These are phyloP conservation scores for Schizosaccharomyces japonicus DNA, from an alignment of 805 yeast genomes.

Conservation along the genomic window DNA sequence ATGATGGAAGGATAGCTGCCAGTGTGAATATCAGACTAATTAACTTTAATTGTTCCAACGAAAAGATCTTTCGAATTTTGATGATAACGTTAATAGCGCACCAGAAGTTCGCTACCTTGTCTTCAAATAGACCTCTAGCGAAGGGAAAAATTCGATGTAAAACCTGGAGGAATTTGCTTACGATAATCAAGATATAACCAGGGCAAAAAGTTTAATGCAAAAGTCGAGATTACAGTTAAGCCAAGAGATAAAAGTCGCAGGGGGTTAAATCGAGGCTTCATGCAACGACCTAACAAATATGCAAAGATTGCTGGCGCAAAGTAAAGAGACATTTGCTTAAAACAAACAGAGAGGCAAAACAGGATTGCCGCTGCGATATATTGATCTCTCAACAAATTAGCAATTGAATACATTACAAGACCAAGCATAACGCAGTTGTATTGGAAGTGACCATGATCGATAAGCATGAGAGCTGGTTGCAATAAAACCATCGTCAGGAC, in stretches of 20 bases:
- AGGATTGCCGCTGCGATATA: conserved; percentile 45
- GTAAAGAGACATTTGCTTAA: conserved; percentile 89
- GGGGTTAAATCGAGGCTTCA: conserved; percentile 26
- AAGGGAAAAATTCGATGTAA: conserved; percentile 66
- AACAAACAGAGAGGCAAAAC: conserved; percentile 55
- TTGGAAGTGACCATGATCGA: conserved; percentile 96
- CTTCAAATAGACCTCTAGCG: conserved; percentile 82
- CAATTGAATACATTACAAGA: conserved; percentile 41
- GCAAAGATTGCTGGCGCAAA: conserved; percentile 76
- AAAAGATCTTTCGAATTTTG: conserved; percentile 38
- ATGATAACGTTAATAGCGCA: conserved; percentile 65
- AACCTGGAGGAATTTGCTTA: conserved; percentile 21
- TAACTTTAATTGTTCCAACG: conserved; percentile 33
- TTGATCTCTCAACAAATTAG: conserved; percentile 38
- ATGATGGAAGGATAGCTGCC: conserved; percentile 31
- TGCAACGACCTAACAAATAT: conserved; percentile 38
- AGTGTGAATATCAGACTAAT: conserved; percentile 20
- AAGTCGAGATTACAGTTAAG: conserved; percentile 33
- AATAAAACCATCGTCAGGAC: conserved; percentile 39
- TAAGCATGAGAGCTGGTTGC: conserved; percentile 59
- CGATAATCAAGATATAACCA: conserved; percentile 14
- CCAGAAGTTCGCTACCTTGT: conserved; percentile 94
- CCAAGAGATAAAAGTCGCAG: conserved; percentile 39
- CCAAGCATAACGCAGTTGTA: conserved; percentile 85
- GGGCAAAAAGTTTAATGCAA: conserved; percentile 33